Base-by-base conservation (phyloP, 441 rosid species). In the Croton setiger region DNA sequence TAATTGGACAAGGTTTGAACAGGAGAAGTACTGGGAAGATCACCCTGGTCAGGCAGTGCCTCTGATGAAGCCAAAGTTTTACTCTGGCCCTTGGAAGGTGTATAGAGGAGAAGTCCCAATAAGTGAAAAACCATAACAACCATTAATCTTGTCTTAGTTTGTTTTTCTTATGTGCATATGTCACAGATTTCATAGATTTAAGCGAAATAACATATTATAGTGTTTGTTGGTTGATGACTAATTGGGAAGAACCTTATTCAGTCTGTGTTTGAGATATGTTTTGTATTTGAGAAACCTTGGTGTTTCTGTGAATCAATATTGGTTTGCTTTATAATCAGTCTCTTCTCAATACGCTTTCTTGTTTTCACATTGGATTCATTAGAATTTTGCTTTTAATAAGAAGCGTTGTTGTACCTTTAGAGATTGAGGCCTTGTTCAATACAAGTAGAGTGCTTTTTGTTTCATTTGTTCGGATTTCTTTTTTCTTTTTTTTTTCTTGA, bases 1-100 rank as follows among this genome's bases (percentile, higher is more conserved):
- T 75, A 52, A 64, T 66, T 60, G 41, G 12, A 73, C 64, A 71
- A 53, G 43, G 82, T 11, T 63, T 78, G 65, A 45, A 75, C 87
- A 90, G 96, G 98, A 88, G 80, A 88, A 83, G 59, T 88, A 86
- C 81, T 92, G 96, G 97, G 96, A 90, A 82, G 98, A 86, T 60
- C 96, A 87, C 41, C 97, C 97, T 7, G 93, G 98, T 5, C 80
- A 92, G 76, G 81, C 75, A 1, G 96, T 90, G 77, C 98, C 93
- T 18, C 77, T 93, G 7, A 85, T 90, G 97, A 80, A 75, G 76
- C 96, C 98, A 37, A 61, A 75, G 69, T 93, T 85, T 73, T 90
- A 90, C 64, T 63, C 64, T 66, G 93, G 93, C 63, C 98, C 98
- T 20, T 90, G 98, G 98, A 87, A 71, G 75, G 92, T 93, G 51